Evolutionary conservation across 2,329 filamentous ascomycete genomes (phyloP).

Genomic region (Microdochium bolleyi): DNA sequence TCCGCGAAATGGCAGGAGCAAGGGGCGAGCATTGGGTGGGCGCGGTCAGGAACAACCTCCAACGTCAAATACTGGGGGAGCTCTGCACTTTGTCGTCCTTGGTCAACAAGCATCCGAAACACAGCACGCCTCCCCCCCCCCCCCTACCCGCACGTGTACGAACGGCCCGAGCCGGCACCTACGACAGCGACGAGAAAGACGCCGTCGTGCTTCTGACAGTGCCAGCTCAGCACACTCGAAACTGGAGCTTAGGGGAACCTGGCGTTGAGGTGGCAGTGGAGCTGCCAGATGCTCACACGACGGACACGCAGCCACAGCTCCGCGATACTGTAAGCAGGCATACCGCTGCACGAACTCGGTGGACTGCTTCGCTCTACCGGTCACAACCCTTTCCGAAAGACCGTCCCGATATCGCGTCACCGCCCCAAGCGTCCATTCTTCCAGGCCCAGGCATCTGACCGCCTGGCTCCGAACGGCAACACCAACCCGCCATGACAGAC

Average conservation of each 20-base stretch:
- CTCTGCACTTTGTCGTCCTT: background rate
- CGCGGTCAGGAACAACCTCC: background rate
- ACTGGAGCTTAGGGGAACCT: background rate
- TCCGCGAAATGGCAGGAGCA: slow-evolving; percentile 1
- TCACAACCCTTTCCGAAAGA: background rate
- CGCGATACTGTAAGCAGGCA: background rate
- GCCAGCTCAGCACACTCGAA: background rate
- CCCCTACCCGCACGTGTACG: background rate
- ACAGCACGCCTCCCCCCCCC: background rate
- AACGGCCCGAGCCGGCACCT: too few species aligned
- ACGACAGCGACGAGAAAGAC: too few species aligned
- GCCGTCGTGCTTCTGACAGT: background rate
- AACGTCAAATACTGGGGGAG: background rate
- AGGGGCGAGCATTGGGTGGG: background rate
- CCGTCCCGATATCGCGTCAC: too few species aligned
- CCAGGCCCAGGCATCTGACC: slow-evolving; percentile 1
- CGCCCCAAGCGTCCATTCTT: background rate
- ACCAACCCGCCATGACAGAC: slow-evolving; percentile 38
- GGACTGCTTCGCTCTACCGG: background rate
- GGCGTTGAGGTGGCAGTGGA: background rate
- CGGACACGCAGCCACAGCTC: background rate
- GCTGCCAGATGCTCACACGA: background rate
- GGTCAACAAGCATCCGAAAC: background rate
- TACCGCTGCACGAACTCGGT: background rate
- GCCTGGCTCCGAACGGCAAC: background rate